Evolutionary conservation across 495 filamentous ascomycete species (phyloP).

Genomic region (Cryomyces antarcticus): DNA sequence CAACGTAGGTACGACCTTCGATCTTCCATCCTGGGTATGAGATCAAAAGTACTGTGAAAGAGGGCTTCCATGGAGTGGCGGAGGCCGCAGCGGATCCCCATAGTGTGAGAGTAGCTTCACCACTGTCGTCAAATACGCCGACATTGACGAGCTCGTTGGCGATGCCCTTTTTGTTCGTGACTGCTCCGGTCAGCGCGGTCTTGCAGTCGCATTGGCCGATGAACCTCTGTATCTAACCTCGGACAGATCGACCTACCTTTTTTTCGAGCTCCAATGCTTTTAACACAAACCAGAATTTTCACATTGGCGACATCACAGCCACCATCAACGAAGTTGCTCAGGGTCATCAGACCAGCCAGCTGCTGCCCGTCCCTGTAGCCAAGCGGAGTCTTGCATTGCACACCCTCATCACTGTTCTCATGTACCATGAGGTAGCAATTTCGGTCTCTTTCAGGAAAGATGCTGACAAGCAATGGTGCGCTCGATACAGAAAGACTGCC

Average conservation of each 20-base stretch:
- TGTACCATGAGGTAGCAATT: slow-evolving; percentile 32
- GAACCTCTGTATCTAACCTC: not conserved
- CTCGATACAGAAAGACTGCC: slow-evolving; percentile 10
- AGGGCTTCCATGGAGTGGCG: slow-evolving; percentile 11
- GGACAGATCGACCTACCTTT: slow-evolving; percentile 8
- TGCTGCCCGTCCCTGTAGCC: slow-evolving; percentile 17
- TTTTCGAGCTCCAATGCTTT: slow-evolving; percentile 31
- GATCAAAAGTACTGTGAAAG: slow-evolving; percentile 16
- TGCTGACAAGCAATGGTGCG: slow-evolving; percentile 22
- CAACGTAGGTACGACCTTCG: slow-evolving; percentile 21
- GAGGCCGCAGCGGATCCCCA: slow-evolving; percentile 30
- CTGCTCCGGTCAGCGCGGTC: slow-evolving; percentile 1
- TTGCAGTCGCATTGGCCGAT: not conserved
- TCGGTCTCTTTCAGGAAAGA: slow-evolving; percentile 31
- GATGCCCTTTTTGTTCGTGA: slow-evolving; percentile 26
- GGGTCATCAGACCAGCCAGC: slow-evolving; percentile 30
- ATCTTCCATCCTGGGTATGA: slow-evolving; percentile 27
- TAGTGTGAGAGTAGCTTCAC: slow-evolving; percentile 29
- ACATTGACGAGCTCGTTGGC: slow-evolving; percentile 28
- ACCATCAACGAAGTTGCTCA: slow-evolving; percentile 30
- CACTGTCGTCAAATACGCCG: slow-evolving; percentile 39
- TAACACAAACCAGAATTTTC: slow-evolving; percentile 34
- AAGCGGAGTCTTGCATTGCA: slow-evolving; percentile 26
- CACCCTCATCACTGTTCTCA: slow-evolving; percentile 22
- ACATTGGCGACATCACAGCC: slow-evolving; percentile 28